Conservation (phyloP, 2,329 filamentous ascomycete species). For the Colletotrichum abscissum region DNA sequence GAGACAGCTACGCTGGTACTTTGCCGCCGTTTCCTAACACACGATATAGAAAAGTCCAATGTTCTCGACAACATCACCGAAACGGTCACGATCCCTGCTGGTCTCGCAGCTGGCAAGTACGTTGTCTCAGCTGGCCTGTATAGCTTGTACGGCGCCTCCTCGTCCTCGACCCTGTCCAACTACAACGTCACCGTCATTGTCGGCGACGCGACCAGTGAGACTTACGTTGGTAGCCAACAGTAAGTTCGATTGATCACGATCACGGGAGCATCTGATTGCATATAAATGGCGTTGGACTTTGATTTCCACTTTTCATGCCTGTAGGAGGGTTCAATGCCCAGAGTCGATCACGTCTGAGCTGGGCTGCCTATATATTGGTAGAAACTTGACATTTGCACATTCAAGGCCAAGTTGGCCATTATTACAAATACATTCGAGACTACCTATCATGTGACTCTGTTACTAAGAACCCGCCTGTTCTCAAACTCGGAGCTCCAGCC, state of each 20-base stretch:
- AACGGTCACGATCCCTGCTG: constrained; percentile 40
- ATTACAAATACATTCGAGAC: no score
- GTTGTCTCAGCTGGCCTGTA: constrained; percentile 42
- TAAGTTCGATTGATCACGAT: neutral
- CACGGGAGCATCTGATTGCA: neutral
- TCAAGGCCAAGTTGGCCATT: no score
- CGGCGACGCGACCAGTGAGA: constrained; percentile 40
- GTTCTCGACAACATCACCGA: constrained; percentile 40
- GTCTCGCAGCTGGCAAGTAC: constrained; percentile 37
- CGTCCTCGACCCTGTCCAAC: constrained; percentile 35
- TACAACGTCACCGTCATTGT: constrained; percentile 43
- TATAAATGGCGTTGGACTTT: neutral
- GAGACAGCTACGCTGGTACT: no score
- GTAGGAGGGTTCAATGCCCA: no score
- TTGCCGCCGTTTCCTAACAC: neutral
- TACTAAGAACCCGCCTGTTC: no score
- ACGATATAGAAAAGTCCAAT: constrained; percentile 42
- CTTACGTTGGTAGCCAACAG: constrained; percentile 49
- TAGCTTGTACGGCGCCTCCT: constrained; percentile 42
- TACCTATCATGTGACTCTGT: no score
- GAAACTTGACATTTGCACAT: no score
- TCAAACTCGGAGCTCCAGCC: no score
- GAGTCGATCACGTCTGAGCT: neutral
- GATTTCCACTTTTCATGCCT: neutral
- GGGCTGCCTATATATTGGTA: neutral